Evolutionary conservation across 305 asterid species (phyloP).

Genomic region (Solanum hybrid): DNA sequence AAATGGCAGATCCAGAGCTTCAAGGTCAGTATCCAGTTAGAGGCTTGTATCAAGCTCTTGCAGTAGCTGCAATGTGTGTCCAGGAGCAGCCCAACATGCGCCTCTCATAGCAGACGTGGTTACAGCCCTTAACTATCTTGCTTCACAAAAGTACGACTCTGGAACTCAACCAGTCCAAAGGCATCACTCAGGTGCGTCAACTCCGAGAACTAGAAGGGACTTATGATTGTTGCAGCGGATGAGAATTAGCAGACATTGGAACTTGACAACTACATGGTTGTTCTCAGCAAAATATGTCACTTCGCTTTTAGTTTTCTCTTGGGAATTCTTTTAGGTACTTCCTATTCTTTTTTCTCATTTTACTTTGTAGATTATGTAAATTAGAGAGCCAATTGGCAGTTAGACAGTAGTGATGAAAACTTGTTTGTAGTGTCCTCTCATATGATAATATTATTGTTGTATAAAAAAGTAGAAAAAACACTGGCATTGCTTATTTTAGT

Average conservation of each 20-base stretch:
- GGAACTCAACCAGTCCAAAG: constrained; percentile 32
- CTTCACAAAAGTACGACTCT: constrained; percentile 51
- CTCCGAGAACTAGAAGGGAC: constrained; percentile 29
- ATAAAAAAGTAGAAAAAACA: background rate
- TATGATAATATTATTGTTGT: background rate
- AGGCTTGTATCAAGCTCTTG: constrained; percentile 70
- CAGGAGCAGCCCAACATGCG: constrained; percentile 71
- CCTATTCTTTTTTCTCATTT: background rate
- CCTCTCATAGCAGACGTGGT: constrained; percentile 66
- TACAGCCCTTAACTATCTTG: constrained; percentile 47
- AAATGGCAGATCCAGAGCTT: constrained; percentile 67
- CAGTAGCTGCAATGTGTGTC: constrained; percentile 79
- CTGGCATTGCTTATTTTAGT: background rate
- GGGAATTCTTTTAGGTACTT: background rate
- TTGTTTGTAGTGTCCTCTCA: background rate
- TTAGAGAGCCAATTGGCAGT: background rate
- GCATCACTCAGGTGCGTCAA: constrained; percentile 24
- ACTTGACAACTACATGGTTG: background rate
- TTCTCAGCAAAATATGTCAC: background rate
- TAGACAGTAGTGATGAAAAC: background rate
- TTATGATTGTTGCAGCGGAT: background rate
- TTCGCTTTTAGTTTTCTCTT: background rate
- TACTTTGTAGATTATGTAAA: background rate
- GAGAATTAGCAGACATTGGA: background rate
- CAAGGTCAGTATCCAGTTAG: constrained; percentile 67